phyloP scores from a whole-genome alignment of 768 basidiomycete genomes.

The Rhodotorula sphaerocarpa region DNA sequence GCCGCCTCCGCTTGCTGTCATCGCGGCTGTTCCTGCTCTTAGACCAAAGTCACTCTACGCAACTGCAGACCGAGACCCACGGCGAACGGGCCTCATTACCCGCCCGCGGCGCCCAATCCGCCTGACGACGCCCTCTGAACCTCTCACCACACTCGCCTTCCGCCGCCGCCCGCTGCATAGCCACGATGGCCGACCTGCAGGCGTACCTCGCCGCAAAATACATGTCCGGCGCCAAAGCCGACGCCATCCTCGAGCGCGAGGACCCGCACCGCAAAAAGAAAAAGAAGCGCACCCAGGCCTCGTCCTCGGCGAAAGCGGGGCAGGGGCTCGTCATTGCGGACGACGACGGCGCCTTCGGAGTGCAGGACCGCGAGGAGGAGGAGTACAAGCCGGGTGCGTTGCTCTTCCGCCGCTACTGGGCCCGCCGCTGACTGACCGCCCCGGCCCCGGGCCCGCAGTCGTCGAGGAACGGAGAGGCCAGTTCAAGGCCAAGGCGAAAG shows the following conservation, averaged over 20 bases:
- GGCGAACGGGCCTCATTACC: too few species aligned
- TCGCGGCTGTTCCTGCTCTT: too few species aligned
- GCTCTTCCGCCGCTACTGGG: too few species aligned
- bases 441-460: slow-evolving; percentile 3
- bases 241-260: slow-evolving; percentile 73
- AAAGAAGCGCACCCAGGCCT: slow-evolving; percentile 55
- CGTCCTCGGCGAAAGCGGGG: slow-evolving; percentile 35
- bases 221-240: slow-evolving; percentile 93
- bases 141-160: too few species aligned
- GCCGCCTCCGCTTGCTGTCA: too few species aligned
- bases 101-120: too few species aligned
- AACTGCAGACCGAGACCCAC: too few species aligned
- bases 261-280: slow-evolving; percentile 49
- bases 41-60: too few species aligned
- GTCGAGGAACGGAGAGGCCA: slow-evolving; percentile 32
- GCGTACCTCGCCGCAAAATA: slow-evolving; percentile 83
- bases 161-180: too few species aligned
- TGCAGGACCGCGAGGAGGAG: slow-evolving; percentile 39
- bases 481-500: slow-evolving; percentile 24
- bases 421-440: neutral
- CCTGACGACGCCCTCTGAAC: too few species aligned
- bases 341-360: slow-evolving; percentile 42
- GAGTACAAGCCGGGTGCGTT: slow-evolving; percentile 43
- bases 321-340: slow-evolving; percentile 41
- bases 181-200: slow-evolving; percentile 51